Conservation (phyloP, 192 early-diverging fungal genomes). For the Kickxella alabastrina region DNA sequence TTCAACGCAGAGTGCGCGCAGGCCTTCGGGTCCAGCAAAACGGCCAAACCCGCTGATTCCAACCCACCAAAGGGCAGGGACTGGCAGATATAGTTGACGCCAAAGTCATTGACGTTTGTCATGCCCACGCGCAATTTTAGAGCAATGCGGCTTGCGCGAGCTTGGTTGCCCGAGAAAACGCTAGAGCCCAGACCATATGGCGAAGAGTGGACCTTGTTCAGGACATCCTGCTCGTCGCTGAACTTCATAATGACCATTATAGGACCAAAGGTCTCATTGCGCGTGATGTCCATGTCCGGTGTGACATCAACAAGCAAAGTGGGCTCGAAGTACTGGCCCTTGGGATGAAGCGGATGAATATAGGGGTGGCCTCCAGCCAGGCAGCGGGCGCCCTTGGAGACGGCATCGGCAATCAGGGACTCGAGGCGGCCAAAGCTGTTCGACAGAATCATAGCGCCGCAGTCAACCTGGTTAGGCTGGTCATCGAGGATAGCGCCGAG, state of each 20-base stretch:
- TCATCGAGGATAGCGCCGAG: conserved; percentile 71
- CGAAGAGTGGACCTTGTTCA: conserved; percentile 64
- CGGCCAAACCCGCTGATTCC: conserved; percentile 75
- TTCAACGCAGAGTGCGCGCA: conserved; percentile 66
- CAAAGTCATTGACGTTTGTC: conserved; percentile 87
- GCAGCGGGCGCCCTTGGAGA: conserved; percentile 70
- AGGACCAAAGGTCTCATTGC: conserved; percentile 75
- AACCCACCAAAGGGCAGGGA: conserved; percentile 80
- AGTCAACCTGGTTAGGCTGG: conserved; percentile 58
- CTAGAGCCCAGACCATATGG: conserved; percentile 74
- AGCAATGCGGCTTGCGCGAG: conserved; percentile 58
- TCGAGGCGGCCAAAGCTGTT: conserved; percentile 57
- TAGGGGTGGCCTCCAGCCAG: conserved; percentile 65
- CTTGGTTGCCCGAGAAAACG: conserved; percentile 71
- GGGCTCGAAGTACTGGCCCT: conserved; percentile 77
- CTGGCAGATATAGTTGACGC: conserved; percentile 79
- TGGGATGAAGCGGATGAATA: conserved; percentile 65
- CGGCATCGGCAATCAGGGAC: conserved; percentile 67
- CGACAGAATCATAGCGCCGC: conserved; percentile 82
- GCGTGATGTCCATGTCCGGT: conserved; percentile 70
- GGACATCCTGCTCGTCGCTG: conserved; percentile 60
- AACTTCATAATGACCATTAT: conserved; percentile 78
- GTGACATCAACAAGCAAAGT: conserved; percentile 78
- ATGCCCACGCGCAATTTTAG: conserved; percentile 66
- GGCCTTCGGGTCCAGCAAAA: conserved; percentile 70